Conservation (phyloP, 208 protist species). For the Strigomonas culicis region DNA sequence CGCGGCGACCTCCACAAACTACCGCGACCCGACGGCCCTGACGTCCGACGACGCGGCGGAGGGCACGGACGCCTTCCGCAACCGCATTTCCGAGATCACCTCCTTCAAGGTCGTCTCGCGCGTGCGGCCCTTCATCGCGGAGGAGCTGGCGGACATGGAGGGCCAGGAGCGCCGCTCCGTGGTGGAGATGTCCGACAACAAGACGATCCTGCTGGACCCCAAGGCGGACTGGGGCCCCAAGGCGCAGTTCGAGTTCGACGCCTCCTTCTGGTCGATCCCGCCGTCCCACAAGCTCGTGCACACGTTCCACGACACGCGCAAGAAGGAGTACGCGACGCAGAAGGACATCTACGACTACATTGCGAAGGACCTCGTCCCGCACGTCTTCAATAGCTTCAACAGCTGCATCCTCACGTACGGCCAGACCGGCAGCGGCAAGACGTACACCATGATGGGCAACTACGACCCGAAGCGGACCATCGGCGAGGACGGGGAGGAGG, state of each 20-base stretch:
- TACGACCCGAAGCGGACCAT: conserved; percentile 69
- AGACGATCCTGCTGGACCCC: conserved; percentile 85
- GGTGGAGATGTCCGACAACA: conserved; percentile 87
- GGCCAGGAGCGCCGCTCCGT: conserved; percentile 79
- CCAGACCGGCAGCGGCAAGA: conserved; percentile 93
- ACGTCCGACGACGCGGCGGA: conserved; percentile 52
- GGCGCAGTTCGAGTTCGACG: conserved; percentile 89
- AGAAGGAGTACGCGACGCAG: conserved; percentile 77
- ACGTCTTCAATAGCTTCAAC: conserved; percentile 92
- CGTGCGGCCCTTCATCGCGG: conserved; percentile 83
- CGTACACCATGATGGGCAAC: conserved; percentile 90
- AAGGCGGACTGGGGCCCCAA: conserved; percentile 82
- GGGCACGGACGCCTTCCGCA: conserved; percentile 67
- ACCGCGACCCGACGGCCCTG: conserved; percentile 22
- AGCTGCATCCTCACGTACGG: conserved; percentile 92
- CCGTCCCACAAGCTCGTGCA: conserved; percentile 74
- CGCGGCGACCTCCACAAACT: conserved; percentile 9
- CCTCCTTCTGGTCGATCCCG: conserved; percentile 89
- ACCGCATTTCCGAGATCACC: conserved; percentile 82
- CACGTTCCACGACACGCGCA: conserved; percentile 79
- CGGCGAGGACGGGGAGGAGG: conserved; percentile 80
- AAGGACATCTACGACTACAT: conserved; percentile 89
- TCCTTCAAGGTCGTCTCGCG: conserved; percentile 82
- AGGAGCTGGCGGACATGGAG: conserved; percentile 87
- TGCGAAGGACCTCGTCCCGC: conserved; percentile 87